These are phyloP conservation scores for Piromyces sp. DNA, from an alignment of 192 early-diverging fungal species.

Conservation along the genomic window DNA sequence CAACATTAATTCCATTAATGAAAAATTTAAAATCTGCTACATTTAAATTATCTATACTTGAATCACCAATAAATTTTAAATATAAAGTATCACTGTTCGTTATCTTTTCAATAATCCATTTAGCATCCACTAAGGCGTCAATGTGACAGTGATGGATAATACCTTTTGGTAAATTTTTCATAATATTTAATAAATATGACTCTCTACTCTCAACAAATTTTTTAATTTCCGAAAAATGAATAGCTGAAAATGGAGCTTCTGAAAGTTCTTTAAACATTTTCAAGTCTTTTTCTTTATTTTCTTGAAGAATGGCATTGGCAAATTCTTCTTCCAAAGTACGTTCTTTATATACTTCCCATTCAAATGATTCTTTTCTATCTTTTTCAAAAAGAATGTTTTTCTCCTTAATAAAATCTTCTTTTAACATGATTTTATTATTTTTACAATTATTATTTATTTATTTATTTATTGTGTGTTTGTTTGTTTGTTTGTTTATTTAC, in stretches of 20 bases:
- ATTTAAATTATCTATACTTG: neutral
- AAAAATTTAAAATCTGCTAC: neutral
- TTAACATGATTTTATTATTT: neutral
- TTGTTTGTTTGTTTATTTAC: too few relatives aligned
- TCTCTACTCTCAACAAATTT: neutral
- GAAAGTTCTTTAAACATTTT: neutral
- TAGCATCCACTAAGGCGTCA: neutral
- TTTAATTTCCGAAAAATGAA: neutral
- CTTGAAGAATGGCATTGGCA: neutral
- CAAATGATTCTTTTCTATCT: neutral
- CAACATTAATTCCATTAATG: neutral
- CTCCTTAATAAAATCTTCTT: neutral
- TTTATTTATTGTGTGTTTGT: too few relatives aligned
- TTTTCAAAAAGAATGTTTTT: neutral
- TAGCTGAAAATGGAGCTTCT: neutral
- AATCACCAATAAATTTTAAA: neutral
- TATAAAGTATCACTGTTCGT: neutral
- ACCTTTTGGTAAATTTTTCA: neutral
- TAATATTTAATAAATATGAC: neutral
- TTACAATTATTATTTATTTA: too few relatives aligned
- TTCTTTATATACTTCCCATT: neutral
- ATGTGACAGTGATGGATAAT: neutral
- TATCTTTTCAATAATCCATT: neutral
- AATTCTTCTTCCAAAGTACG: neutral
- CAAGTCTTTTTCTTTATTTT: neutral